A percentile compares a stretch with the other conserved stretches of the same genome.
These are phyloP conservation scores for Euphorbia lathyris DNA, from an alignment of 345 rosid species.

Conservation along the genomic window DNA sequence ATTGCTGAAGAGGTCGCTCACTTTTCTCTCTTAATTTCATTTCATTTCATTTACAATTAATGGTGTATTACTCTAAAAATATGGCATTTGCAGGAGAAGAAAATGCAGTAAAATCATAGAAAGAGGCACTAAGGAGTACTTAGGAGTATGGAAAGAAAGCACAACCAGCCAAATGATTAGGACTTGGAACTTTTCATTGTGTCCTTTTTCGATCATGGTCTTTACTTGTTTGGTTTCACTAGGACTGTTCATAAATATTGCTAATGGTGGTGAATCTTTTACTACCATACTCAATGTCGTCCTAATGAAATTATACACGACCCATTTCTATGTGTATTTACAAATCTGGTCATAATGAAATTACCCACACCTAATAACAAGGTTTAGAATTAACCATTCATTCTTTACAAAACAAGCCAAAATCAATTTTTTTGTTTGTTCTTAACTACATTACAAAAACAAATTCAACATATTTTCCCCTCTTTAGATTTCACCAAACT, in stretches of 20 bases:
- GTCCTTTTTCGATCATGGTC: conserved; percentile 92
- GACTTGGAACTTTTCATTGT: conserved; percentile 81
- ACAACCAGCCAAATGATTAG: conserved; percentile 84
- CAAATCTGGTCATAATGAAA: too few relatives aligned
- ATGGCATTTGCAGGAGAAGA: conserved; percentile 90
- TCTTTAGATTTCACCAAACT: too few relatives aligned
- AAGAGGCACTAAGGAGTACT: conserved; percentile 66
- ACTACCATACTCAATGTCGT: conserved; percentile 99
- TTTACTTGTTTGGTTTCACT: conserved; percentile 88
- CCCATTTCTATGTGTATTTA: too few relatives aligned
- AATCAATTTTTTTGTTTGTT: too few relatives aligned
- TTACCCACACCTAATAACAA: too few relatives aligned
- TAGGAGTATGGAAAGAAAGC: conserved; percentile 75
- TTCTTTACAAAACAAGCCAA: too few relatives aligned
- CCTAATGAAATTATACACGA: too few relatives aligned
- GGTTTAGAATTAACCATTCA: too few relatives aligned
- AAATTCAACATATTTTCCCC: too few relatives aligned
- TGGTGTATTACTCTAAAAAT: too few relatives aligned
- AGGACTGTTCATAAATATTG: conserved; percentile 85
- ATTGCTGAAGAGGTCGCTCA: conserved; percentile 99
- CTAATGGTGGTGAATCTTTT: conserved; percentile 87
- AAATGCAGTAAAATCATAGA: conserved; percentile 65
- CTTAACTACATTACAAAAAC: too few relatives aligned
- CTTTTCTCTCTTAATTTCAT: not conserved
- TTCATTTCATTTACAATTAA: too few relatives aligned